Evolutionary conservation across 257 asterid genomes (phyloP), one percentile per base, ranked within the genome.

Genomic region (Cordia subcordata): DNA sequence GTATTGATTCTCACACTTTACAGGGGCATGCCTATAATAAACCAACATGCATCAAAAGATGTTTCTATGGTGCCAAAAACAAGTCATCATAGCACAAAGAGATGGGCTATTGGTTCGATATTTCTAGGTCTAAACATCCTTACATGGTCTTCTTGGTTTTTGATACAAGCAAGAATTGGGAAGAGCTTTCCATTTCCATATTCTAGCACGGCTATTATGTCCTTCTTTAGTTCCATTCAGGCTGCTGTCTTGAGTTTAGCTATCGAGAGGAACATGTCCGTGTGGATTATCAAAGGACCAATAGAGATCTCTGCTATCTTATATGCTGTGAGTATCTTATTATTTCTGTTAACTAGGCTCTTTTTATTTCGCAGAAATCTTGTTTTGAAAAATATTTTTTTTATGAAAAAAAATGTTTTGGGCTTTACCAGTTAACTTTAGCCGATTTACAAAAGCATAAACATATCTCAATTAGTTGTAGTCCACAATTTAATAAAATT

Each of bases 71-170:
- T 19, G 35, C 12, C 1, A 11, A 42, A 42, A 53, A 45, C 57
- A 39, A 49, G 33, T 20, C 79, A 39, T 39, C 44, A 72, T 47
- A 54, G 18, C 67, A 10, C 58, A 18, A 54, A 38, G 63, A 47
- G 55, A n/a, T 72, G 76, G 72, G 86, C 72, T 2, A n/a, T 63
- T 8, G 95, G 95, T 16, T 75, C 97, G 4, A 65, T 77, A 6
- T 74, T 82, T 70, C 77, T 90, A 15, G 50, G 64, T 17, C 65
- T 66, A 4, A 92, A 90, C 32, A 74, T 82, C 69, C 8, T 81
- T 8, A 63, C 68, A 27, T 87, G 93, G 97, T 67, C 93, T 17
- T 87, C 88, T 8, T 90, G 97, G 97, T 90, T 82, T 57, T 68
- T 81, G 11, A 67, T 85, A 45, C 96, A 85, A 72, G 81, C 86